Percentiles rank a stretch among this genome's conserved stretches.
Evolutionary conservation across 345 rosid species (phyloP).

Genomic region (Cardiospermum halicacabum): DNA sequence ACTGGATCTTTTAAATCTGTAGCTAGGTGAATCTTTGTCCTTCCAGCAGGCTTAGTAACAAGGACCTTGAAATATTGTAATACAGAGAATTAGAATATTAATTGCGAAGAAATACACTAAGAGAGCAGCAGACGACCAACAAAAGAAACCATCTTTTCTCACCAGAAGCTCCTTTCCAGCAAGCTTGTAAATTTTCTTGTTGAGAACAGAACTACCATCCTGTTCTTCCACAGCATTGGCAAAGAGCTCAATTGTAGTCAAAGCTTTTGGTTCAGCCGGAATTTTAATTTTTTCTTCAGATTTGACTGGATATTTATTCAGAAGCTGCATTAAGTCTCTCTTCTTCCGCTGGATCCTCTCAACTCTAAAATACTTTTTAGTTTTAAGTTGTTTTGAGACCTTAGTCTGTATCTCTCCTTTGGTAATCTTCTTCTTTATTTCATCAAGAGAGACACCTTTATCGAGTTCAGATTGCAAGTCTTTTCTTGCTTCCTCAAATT

Average conservation of each 20-base stretch:
- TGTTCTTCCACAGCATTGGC: constrained; percentile 55
- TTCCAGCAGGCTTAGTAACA: constrained; percentile 61
- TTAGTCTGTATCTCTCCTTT: constrained; percentile 51
- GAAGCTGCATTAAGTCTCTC: constrained; percentile 64
- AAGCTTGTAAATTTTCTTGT: constrained; percentile 67
- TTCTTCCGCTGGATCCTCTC: constrained; percentile 74
- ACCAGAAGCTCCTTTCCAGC: constrained; percentile 73
- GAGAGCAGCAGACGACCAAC: constrained; percentile 4
- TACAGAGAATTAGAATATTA: constrained; percentile 13
- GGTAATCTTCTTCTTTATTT: constrained; percentile 43
- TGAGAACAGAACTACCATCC: constrained; percentile 42
- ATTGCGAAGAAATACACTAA: constrained; percentile 3
- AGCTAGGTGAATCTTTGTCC: constrained; percentile 57
- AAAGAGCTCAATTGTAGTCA: constrained; percentile 55
- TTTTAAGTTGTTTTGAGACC: constrained; percentile 29
- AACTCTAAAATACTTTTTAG: constrained; percentile 29
- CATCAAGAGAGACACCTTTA: constrained; percentile 52
- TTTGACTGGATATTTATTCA: constrained; percentile 45
- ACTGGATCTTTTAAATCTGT: constrained; percentile 69
- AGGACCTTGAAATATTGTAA: constrained; percentile 49
- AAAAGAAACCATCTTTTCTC: constrained; percentile 26
- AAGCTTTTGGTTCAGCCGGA: constrained; percentile 45
- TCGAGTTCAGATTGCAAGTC: constrained; percentile 57
- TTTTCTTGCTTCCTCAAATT: constrained; percentile 66
- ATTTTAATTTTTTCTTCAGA: constrained; percentile 22